A percentile compares a stretch with the other conserved stretches of the same genome.
Conservation (phyloP, 352 stramenopile genomes). For the Globisporangium alternatum region DNA sequence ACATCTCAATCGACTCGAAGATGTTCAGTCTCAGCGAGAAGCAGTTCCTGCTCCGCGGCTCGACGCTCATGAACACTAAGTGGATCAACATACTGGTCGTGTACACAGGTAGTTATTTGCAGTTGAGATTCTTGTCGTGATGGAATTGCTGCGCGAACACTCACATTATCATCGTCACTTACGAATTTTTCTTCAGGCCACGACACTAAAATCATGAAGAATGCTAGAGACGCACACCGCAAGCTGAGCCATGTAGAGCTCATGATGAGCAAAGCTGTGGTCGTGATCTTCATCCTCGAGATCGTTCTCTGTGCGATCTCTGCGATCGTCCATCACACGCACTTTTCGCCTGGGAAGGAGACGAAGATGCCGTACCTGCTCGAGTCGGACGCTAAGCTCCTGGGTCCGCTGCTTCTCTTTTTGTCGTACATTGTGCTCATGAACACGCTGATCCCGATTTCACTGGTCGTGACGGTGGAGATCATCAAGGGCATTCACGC, state of each 20-base stretch:
- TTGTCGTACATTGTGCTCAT: conserved; percentile 90
- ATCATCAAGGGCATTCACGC: conserved; percentile 74
- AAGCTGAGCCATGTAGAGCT: conserved; percentile 84
- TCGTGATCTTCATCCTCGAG: conserved; percentile 77
- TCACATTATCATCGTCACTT: background rate
- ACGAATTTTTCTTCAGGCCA: conserved; percentile 27
- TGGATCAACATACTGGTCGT: conserved; percentile 67
- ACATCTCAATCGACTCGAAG: conserved; percentile 55
- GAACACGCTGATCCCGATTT: conserved; percentile 93
- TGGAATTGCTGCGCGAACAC: background rate
- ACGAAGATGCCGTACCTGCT: conserved; percentile 9
- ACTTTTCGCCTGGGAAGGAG: conserved; percentile 11
- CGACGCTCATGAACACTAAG: conserved; percentile 80
- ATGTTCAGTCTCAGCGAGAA: conserved; percentile 71
- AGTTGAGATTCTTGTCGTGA: too few relatives aligned
- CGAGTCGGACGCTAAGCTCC: conserved; percentile 5
- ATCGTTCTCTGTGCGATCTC: conserved; percentile 61
- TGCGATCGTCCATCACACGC: conserved; percentile 33
- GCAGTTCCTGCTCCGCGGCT: conserved; percentile 71
- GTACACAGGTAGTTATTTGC: conserved; percentile 43
- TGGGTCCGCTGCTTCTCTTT: conserved; percentile 61
- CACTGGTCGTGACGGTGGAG: conserved; percentile 88
- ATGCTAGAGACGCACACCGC: conserved; percentile 69
- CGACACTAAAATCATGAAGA: conserved; percentile 92
- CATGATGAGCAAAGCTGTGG: conserved; percentile 72